Evolutionary conservation across 164 flowering plant species (phyloP), one percentile per base, ranked within the genome.

Genomic region (Cinnamomum chago): DNA sequence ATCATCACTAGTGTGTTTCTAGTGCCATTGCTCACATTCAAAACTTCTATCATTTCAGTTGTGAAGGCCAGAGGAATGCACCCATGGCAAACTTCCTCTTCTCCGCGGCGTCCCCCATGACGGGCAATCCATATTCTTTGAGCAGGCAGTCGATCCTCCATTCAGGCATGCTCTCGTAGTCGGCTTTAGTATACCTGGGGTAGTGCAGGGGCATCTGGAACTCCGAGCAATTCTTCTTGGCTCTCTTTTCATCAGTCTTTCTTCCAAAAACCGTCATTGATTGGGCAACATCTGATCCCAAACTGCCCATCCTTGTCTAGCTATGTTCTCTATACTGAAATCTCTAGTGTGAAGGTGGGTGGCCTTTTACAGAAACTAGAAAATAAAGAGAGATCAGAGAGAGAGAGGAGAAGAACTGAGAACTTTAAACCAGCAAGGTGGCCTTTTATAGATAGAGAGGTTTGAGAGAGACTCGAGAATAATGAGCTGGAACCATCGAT

Each of bases 171-270:
- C 66, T 69, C 73, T 83, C 78, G 35, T 85, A 85, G 25, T 85
- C 87, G 3, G 76, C 71, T 50, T 47, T 73, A 47, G 62, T 81
- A 82, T 81, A 83, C 68, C 81, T 80, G 6, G 87, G 87, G 62
- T 85, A 85, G 78, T 85, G 87, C 58, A 85, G 73, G 1, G 87
- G 87, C 87, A 85, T 85, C 66, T 81, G 79, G 65, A 85, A 85
- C 58, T 73, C 51, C 17, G 62, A 66, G 10, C 72, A 67, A 17
- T 50, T 58, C 68, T 73, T 68, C 51, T 65, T 73, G 58, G 22
- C 40, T 7, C 17, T 55, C 58, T 60, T 65, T 51, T 58, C 77
- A 0, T 60, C 69, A 50, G 28, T 50, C 22, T 66, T 3, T 30
- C 51, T 22, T 18, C 20, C 50, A 24, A 58, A 17, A 3, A 30